Evolutionary conservation across 2,329 filamentous ascomycete species (phyloP).

Genomic region (Trichoderma sp.): DNA sequence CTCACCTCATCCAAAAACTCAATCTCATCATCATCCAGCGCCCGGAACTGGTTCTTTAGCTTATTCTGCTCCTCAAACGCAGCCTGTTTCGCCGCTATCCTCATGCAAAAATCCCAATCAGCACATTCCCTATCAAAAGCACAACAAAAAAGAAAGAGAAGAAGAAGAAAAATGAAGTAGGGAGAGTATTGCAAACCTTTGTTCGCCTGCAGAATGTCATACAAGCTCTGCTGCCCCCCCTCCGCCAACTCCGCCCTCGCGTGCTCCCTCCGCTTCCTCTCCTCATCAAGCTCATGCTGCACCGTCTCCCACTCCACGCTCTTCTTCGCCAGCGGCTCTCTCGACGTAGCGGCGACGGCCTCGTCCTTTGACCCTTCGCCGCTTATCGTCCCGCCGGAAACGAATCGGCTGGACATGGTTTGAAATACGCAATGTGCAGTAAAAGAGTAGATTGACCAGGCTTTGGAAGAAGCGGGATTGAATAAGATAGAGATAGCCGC

Average conservation of each 20-base stretch:
- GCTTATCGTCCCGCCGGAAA: constrained; percentile 50
- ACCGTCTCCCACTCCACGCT: constrained; percentile 60
- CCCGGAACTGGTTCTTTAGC: constrained; percentile 73
- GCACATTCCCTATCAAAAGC: background rate
- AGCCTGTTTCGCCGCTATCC: constrained; percentile 73
- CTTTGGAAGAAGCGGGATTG: background rate
- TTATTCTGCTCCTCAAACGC: constrained; percentile 72
- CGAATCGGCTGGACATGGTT: constrained; percentile 53
- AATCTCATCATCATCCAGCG: constrained; percentile 75
- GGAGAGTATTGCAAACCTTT: constrained; percentile 55
- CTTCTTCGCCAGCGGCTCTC: constrained; percentile 22
- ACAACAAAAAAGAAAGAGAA: background rate
- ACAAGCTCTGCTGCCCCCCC: constrained; percentile 60
- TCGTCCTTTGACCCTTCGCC: constrained; percentile 28
- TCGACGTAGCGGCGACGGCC: constrained; percentile 20
- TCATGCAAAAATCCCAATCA: background rate
- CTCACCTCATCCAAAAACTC: constrained; percentile 66
- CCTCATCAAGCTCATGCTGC: constrained; percentile 61
- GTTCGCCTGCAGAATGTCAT: constrained; percentile 75
- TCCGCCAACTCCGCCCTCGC: constrained; percentile 43
- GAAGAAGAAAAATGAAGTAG: background rate
- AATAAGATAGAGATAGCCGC: background rate
- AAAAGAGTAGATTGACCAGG: background rate
- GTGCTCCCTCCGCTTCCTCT: constrained; percentile 53
- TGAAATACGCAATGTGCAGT: too few species aligned